Evolutionary conservation across 306 rosid genomes (phyloP).

Genomic region (Neltuma alba): DNA sequence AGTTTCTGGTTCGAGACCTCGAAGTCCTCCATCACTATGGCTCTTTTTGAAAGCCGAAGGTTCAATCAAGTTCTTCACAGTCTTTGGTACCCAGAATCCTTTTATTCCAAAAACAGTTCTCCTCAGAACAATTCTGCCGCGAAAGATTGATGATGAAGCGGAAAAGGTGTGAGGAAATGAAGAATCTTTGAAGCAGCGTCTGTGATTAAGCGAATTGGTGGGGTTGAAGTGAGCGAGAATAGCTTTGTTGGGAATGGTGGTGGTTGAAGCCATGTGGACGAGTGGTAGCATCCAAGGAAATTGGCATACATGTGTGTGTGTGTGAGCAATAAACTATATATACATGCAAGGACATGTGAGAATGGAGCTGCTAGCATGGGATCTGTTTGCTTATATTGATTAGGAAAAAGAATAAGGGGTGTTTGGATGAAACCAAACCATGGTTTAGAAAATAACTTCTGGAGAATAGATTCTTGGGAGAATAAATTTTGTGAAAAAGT

Average conservation of each 20-base stretch:
- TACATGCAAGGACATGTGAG: no score
- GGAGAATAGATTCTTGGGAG: no score
- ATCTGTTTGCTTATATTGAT: background rate
- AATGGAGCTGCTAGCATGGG: no score
- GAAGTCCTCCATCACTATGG: conserved; percentile 41
- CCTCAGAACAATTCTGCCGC: conserved; percentile 29
- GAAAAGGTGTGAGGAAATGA: conserved; percentile 28
- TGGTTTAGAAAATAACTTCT: no score
- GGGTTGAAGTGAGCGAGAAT: conserved; percentile 24
- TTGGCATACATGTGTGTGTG: no score
- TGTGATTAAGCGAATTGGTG: conserved; percentile 1
- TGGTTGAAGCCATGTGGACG: conserved; percentile 26
- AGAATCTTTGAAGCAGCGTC: conserved; percentile 32
- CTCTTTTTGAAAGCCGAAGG: conserved; percentile 41
- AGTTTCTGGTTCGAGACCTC: conserved; percentile 61
- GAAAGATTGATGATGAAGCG: conserved; percentile 38
- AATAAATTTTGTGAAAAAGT: no score
- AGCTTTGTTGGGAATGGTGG: conserved; percentile 12
- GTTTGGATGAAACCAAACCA: no score
- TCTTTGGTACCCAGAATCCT: conserved; percentile 30
- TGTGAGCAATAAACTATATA: no score
- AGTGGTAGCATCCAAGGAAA: background rate
- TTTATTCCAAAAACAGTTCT: conserved; percentile 28
- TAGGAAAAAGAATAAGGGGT: background rate
- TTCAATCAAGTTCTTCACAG: conserved; percentile 39